Percentiles rank a stretch among this genome's conserved stretches.
These are phyloP conservation scores for Carex myosuroides DNA, from an alignment of 176 grass and related monocot genomes.

Conservation along the genomic window DNA sequence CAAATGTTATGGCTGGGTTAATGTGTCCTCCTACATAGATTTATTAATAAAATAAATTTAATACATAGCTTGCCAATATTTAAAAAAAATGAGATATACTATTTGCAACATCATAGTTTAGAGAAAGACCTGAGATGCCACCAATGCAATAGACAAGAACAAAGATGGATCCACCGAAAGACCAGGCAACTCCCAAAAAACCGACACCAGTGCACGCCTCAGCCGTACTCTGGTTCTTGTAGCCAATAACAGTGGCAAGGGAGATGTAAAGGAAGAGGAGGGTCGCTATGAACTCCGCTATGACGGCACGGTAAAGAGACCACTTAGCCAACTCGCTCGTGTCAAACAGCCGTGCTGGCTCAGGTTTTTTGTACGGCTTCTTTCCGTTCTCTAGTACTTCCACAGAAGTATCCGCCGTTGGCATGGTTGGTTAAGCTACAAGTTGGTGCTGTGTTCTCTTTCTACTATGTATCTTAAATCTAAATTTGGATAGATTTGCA, in stretches of 20 bases:
- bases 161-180: conserved; percentile 87
- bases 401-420: conserved; percentile 24
- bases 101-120: neutral
- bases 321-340: conserved; percentile 45
- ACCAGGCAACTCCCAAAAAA: conserved; percentile 68
- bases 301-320: conserved; percentile 70
- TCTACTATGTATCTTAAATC: too few species aligned
- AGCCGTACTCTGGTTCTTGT: conserved; percentile 39
- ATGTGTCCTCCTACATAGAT: conserved; percentile 65
- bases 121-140: conserved; percentile 47
- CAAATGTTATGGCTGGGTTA: conserved; percentile 84
- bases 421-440: neutral
- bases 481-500: neutral
- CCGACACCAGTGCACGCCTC: conserved; percentile 46
- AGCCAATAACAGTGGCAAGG: conserved; percentile 80
- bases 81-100: too few species aligned
- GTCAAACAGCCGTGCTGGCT: conserved; percentile 41
- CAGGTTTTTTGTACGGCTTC: conserved; percentile 47
- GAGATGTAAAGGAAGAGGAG: conserved; percentile 88
- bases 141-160: conserved; percentile 73
- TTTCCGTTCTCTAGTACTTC: neutral
- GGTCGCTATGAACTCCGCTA: conserved; percentile 77
- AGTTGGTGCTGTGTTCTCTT: too few species aligned
- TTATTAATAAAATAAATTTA: neutral
- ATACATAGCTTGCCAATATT: neutral